These are phyloP conservation scores for Ophiostoma quercus DNA, from an alignment of 2,329 filamentous ascomycete species.

Conservation along the genomic window DNA sequence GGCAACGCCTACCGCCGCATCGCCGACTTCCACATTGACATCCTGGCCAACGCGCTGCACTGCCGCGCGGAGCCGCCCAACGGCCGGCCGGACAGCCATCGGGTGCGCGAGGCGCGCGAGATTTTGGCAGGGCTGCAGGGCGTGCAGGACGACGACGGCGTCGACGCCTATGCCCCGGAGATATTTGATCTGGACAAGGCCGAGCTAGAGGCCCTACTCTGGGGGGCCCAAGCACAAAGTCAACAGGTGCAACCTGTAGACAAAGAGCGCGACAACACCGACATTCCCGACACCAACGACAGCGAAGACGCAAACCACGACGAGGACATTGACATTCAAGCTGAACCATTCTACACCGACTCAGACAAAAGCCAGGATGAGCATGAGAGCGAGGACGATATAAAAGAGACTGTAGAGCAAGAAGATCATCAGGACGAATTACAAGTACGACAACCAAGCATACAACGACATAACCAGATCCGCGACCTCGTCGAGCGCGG, in stretches of 20 bases:
- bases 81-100: slow-evolving; percentile 33
- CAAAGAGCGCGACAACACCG: not conserved
- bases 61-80: slow-evolving; percentile 40
- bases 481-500: slow-evolving; percentile 38
- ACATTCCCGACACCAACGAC: not conserved
- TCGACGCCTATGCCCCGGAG: slow-evolving; percentile 44
- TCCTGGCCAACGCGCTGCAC: slow-evolving; percentile 49
- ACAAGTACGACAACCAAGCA: not conserved
- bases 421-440: not conserved
- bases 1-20: slow-evolving; percentile 40
- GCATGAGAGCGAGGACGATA: not conserved
- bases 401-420: not conserved
- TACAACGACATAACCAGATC: not conserved
- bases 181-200: slow-evolving; percentile 36
- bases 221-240: not conserved
- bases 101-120: slow-evolving; percentile 47
- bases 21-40: slow-evolving; percentile 46
- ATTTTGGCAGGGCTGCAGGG: slow-evolving; percentile 46
- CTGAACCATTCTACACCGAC: not conserved
- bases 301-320: slow-evolving; percentile 3
- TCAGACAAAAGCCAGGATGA: not conserved
- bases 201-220: slow-evolving; percentile 19
- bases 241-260: not conserved
- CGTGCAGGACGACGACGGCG: slow-evolving; percentile 34
- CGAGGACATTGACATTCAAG: not conserved